Base-by-base conservation (phyloP, 1,139 yeast genomes). In the Candida sanyaensis region DNA sequence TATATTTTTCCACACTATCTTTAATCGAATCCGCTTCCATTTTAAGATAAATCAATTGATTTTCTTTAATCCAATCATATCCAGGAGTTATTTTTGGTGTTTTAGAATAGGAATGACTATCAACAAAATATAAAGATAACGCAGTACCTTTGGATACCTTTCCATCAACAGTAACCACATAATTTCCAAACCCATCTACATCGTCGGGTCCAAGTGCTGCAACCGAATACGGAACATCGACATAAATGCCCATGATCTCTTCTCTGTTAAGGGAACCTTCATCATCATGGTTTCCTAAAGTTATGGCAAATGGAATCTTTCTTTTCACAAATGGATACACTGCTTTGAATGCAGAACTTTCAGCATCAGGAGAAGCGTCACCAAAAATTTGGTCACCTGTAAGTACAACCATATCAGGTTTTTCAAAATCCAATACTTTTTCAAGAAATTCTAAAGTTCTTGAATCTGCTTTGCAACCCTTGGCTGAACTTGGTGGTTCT, bases 321-420 rank as follows among this genome's bases (percentile, higher is more conserved):
- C 89, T 71, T 27, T 70, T 57, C 24, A 91, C 77, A 41, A 88
- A 78, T 1, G 96, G 96, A 4, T 80, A 73, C n/a, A 88, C 74
- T 0, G 86, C 93, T 62, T 92, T 92, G 54, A 86, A 74, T 17
- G 90, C 58, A 0, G 96, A 83, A 0, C 96, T 81, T 60, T 86
- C 88, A 0, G 96, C 77, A 61, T 92, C 97, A 1, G 87, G 88
- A 0, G 89, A 74, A 8, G 72, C 75, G 21, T 78, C 79, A 1
- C 93, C 93, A 68, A 82, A 83, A 1, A 89, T 75, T 63, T 88
- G 96, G 66, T 92, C 97, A 10, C 98, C 98, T 0, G 96, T 84
- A 50, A 88, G 68, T 0, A 90, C 91, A 1, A 88, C 93, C 41
- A 90, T 65, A 60, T 91, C 89, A 0, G 97, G 97, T 33, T 77